Base-by-base conservation (phyloP, 768 basidiomycete genomes). In the Lactifluus hygrophoroides region DNA sequence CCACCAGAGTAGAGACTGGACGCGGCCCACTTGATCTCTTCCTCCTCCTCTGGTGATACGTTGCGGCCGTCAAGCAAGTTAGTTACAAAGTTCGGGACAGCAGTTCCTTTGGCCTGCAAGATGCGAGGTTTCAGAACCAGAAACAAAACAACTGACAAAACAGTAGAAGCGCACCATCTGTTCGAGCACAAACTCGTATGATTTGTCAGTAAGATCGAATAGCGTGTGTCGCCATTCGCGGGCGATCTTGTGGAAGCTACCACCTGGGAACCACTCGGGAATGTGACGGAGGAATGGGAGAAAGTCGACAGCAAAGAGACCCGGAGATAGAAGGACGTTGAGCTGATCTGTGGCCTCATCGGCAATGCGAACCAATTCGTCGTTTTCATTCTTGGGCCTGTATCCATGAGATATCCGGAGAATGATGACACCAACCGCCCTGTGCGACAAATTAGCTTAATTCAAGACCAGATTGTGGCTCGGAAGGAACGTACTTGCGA, bases 211-310 rank as follows among this genome's bases (percentile, higher is more conserved):
- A 37, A 64, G 28, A 9, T 63, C 61, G 23, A 54, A 23, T 2
- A 64, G 44, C 10, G 64, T 63, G n/a, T 64, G 54, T 11, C 61
- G 51, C 60, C 57, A 64, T 46, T 64, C 64, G 34, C 57, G 52
- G 3, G 66, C 66, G n/a, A 48, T 53, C 28, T 57, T 54, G 35
- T 65, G 66, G 57, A 67, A 66, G 17, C 66, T 54, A 11, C 63
- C 66, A 21, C 66, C 66, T 7, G 66, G 66, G 55, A 64, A 53
- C 66, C 66, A 67, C 17, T 65, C 66, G 3, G 66, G 66, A 17
- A 67, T 45, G 42, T 51, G 28, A n/a, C 64, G 66, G 44, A 67
- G 59, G 32, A 60, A 9, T 0, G 68, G 68, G 11, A 69, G 17
- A 16, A 61, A 43, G 56, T 69, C 68, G 17, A 68, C 66, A 1